phyloP scores from a whole-genome alignment of 2,329 filamentous ascomycete species.

The Mycosphaerella arachidis region DNA sequence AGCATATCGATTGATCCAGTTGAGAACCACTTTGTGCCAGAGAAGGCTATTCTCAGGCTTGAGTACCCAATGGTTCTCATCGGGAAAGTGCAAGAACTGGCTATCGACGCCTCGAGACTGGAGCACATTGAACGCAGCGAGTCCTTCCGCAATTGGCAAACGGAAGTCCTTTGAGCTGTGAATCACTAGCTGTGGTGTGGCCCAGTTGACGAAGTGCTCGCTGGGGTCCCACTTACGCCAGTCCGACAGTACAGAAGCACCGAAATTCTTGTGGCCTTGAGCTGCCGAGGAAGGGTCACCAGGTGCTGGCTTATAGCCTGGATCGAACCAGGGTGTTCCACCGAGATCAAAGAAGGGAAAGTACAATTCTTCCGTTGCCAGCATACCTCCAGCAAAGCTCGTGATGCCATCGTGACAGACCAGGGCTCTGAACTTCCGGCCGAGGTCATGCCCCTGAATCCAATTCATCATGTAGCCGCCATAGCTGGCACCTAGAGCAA shows the following conservation, averaged over 20 bases:
- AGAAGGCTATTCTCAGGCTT: constrained; percentile 87
- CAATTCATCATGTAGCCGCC: constrained; percentile 68
- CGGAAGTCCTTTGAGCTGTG: constrained; percentile 90
- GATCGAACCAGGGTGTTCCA: constrained; percentile 48
- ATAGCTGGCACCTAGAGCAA: constrained; percentile 71
- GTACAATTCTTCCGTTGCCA: constrained; percentile 49
- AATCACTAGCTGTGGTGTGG: constrained; percentile 82
- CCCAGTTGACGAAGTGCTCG: constrained; percentile 62
- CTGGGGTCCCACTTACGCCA: constrained; percentile 52
- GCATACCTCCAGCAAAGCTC: constrained; percentile 25
- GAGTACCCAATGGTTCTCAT: constrained; percentile 77
- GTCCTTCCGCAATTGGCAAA: constrained; percentile 75
- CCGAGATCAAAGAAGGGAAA: constrained; percentile 52
- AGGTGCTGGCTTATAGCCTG: constrained; percentile 13
- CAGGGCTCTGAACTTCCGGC: constrained; percentile 80
- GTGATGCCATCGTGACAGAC: constrained; percentile 55
- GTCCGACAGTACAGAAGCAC: constrained; percentile 8
- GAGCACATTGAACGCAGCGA: constrained; percentile 80
- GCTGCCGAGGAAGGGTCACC: constrained; percentile 1
- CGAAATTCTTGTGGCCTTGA: constrained; percentile 18
- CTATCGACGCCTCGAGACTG: constrained; percentile 72
- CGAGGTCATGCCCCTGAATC: constrained; percentile 82
- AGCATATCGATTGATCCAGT: constrained; percentile 63
- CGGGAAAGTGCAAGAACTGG: constrained; percentile 74
- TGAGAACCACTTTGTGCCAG: constrained; percentile 83